A percentile compares a stretch with the other conserved stretches of the same genome.
These are phyloP conservation scores for Blastobotrys proliferans DNA, from an alignment of 1,139 yeast species.

Conservation along the genomic window DNA sequence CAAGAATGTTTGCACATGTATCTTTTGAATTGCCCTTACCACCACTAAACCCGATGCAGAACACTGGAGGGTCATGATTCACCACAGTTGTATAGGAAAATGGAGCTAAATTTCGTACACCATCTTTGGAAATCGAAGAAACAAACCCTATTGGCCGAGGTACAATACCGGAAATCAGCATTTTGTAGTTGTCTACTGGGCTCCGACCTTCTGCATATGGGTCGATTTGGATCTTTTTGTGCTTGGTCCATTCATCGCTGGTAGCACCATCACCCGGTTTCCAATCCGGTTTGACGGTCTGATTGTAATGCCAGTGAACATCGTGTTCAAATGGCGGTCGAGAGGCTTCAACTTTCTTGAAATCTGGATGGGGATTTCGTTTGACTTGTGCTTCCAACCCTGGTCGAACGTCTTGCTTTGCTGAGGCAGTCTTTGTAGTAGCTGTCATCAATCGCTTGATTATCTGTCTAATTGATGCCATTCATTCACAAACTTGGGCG, in stretches of 20 bases:
- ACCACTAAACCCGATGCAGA: slow-evolving; percentile 47
- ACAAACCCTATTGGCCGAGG: slow-evolving; percentile 62
- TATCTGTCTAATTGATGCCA: too few species aligned
- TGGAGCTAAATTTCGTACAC: slow-evolving; percentile 52
- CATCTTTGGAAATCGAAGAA: slow-evolving; percentile 44
- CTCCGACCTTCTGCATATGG: slow-evolving; percentile 46
- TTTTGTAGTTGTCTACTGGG: slow-evolving; percentile 46
- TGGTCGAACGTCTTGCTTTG: too few species aligned
- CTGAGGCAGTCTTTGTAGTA: too few species aligned
- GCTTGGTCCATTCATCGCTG: slow-evolving; percentile 35
- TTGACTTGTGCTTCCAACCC: background rate
- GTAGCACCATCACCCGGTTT: slow-evolving; percentile 48
- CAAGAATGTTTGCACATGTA: slow-evolving; percentile 46
- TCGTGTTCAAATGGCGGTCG: slow-evolving; percentile 25
- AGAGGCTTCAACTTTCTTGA: slow-evolving; percentile 17
- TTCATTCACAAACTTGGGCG: too few species aligned
- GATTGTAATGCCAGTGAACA: slow-evolving; percentile 17
- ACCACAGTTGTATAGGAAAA: slow-evolving; percentile 53
- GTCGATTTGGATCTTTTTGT: slow-evolving; percentile 46
- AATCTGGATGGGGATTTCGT: slow-evolving; percentile 4
- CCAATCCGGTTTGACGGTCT: slow-evolving; percentile 41
- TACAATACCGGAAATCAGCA: slow-evolving; percentile 46
- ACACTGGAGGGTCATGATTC: slow-evolving; percentile 56
- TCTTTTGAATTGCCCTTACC: slow-evolving; percentile 46
- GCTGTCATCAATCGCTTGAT: too few species aligned